Percentiles rank a stretch among this genome's conserved stretches.
Evolutionary conservation across 345 rosid species (phyloP).

Genomic region (Xanthoceras sorbifolium): DNA sequence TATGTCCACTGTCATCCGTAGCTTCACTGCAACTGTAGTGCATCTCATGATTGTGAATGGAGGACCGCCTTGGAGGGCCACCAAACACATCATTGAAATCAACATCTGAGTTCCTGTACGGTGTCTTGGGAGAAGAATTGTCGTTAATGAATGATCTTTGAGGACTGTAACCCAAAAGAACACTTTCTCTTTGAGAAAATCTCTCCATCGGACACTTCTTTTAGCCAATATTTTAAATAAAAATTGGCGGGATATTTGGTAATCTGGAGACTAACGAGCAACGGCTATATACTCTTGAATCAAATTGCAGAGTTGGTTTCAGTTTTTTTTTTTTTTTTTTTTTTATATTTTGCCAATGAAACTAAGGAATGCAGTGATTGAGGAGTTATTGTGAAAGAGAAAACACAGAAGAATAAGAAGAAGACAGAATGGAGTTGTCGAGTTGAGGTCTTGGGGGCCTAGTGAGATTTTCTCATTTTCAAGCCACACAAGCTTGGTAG

Average conservation of each 20-base stretch:
- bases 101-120: constrained; percentile 44
- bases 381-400: constrained; percentile 24
- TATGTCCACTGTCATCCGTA: constrained; percentile 24
- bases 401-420: constrained; percentile 7
- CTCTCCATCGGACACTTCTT: constrained; percentile 25
- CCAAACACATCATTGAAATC: constrained; percentile 88
- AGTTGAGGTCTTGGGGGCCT: neutral
- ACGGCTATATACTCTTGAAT: neutral
- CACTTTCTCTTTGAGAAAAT: constrained; percentile 38
- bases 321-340: neutral
- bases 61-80: constrained; percentile 74
- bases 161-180: constrained; percentile 38
- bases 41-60: constrained; percentile 41
- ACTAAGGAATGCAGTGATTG: constrained; percentile 5
- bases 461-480: constrained; percentile 30
- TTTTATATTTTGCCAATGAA: constrained; percentile 2
- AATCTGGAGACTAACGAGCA: neutral
- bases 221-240: neutral
- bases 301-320: constrained; percentile 5
- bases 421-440: constrained; percentile 12
- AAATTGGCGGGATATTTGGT: constrained; percentile 37
- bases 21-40: constrained; percentile 48
- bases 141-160: constrained; percentile 25
- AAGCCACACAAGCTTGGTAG: constrained; percentile 37
- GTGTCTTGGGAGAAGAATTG: constrained; percentile 20